Evolutionary conservation across 306 rosid species (phyloP).

Genomic region (Fragaria vesca): DNA sequence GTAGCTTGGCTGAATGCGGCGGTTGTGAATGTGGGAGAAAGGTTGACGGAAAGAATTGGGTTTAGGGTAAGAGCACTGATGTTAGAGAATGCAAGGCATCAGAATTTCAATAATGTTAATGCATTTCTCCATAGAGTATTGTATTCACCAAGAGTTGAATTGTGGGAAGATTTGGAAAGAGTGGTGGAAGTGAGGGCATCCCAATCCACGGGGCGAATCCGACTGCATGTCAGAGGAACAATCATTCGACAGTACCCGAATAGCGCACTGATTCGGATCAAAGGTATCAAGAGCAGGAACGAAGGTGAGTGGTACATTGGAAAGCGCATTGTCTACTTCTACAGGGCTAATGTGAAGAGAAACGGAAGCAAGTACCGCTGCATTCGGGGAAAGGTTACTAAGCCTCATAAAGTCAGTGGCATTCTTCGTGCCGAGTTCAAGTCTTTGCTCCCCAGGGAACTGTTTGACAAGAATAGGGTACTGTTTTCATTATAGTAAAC

Average conservation of each 20-base stretch:
- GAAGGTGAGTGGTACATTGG: conserved; percentile 82
- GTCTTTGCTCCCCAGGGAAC: conserved; percentile 80
- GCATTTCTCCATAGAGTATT: neutral
- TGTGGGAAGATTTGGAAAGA: neutral
- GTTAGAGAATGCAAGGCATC: neutral
- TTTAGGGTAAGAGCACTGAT: neutral
- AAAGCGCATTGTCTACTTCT: conserved; percentile 73
- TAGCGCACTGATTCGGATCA: conserved; percentile 68
- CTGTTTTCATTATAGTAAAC: neutral
- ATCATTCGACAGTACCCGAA: conserved; percentile 77
- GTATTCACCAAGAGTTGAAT: neutral
- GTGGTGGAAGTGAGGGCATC: neutral
- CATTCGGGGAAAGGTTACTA: conserved; percentile 79
- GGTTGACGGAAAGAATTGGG: neutral
- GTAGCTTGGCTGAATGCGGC: neutral
- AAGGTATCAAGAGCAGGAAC: conserved; percentile 83
- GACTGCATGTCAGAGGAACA: conserved; percentile 72
- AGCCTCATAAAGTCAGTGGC: conserved; percentile 88
- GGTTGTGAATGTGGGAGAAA: neutral
- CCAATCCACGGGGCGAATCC: neutral
- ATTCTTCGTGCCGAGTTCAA: conserved; percentile 81
- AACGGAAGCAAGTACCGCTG: conserved; percentile 74
- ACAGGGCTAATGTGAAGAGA: conserved; percentile 80
- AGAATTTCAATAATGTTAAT: neutral
- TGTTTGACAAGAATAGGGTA: conserved; percentile 35